These are phyloP conservation scores for Trametes cinnabarina DNA, from an alignment of 768 basidiomycete genomes.

Conservation along the genomic window DNA sequence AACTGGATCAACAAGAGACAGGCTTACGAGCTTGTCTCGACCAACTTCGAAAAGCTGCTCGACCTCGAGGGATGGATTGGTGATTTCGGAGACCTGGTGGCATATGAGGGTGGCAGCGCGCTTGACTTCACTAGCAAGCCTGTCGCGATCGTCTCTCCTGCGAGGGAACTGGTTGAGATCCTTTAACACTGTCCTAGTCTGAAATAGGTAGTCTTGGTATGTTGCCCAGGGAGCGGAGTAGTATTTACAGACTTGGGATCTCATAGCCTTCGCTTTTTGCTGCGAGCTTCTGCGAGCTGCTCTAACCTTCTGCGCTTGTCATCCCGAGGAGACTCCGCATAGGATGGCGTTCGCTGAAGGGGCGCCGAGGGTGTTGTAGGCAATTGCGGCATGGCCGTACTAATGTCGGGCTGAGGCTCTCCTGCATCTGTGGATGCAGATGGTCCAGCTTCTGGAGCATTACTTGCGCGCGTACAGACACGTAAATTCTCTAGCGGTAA, in stretches of 20 bases:
- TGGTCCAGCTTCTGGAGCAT: no score
- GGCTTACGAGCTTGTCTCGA: slow-evolving; percentile 38
- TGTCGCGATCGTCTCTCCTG: slow-evolving; percentile 30
- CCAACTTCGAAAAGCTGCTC: slow-evolving; percentile 43
- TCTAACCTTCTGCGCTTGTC: slow-evolving; percentile 37
- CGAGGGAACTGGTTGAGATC: slow-evolving; percentile 29
- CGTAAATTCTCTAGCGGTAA: no score
- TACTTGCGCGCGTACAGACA: no score
- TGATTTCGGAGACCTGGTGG: slow-evolving; percentile 30
- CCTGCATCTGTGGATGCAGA: background rate
- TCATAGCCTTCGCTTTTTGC: slow-evolving; percentile 16
- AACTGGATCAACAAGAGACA: slow-evolving; percentile 36
- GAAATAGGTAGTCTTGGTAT: background rate
- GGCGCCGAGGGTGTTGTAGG: slow-evolving; percentile 10
- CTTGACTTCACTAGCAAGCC: slow-evolving; percentile 32
- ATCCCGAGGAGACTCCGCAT: slow-evolving; percentile 31
- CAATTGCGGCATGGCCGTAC: background rate
- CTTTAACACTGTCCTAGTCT: slow-evolving; percentile 17
- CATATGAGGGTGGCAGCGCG: slow-evolving; percentile 30
- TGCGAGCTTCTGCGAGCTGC: slow-evolving; percentile 31
- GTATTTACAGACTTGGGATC: no score
- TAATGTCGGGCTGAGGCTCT: background rate
- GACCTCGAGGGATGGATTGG: slow-evolving; percentile 42
- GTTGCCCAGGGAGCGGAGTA: no score
- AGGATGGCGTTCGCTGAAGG: slow-evolving; percentile 18